These are phyloP conservation scores for Saxophila tyrrhenica DNA, from an alignment of 495 filamentous ascomycete species.

Conservation along the genomic window DNA sequence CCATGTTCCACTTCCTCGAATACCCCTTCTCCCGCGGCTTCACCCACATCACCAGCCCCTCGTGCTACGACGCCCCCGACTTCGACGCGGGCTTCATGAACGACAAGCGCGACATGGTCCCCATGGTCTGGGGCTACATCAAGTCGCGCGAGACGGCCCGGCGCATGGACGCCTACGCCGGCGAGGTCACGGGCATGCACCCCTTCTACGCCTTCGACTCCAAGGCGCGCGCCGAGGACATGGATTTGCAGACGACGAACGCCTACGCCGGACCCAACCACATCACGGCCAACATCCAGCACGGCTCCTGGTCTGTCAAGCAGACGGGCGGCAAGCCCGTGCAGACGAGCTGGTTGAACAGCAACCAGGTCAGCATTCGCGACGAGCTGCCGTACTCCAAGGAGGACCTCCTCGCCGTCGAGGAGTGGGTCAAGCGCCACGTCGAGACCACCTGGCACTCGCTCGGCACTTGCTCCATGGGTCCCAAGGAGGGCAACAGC, in stretches of 20 bases:
- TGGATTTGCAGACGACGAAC: conserved; percentile 64
- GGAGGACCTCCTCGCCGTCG: conserved; percentile 56
- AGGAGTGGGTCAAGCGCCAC: conserved; percentile 57
- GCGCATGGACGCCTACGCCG: conserved; percentile 66
- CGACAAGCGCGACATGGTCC: conserved; percentile 69
- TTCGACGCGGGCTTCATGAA: conserved; percentile 80
- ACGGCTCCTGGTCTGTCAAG: conserved; percentile 36
- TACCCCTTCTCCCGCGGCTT: conserved; percentile 71
- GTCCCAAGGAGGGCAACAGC: conserved; percentile 62
- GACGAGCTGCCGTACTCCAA: conserved; percentile 55
- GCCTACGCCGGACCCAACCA: conserved; percentile 64
- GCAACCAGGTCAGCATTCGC: conserved; percentile 42
- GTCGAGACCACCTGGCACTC: conserved; percentile 46
- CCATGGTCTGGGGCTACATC: conserved; percentile 80
- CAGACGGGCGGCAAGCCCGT: conserved; percentile 39
- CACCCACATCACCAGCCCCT: conserved; percentile 58
- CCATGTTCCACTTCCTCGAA: conserved; percentile 79
- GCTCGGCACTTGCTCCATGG: conserved; percentile 67
- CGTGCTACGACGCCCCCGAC: conserved; percentile 63
- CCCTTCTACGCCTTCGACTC: conserved; percentile 58
- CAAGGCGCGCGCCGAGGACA: conserved; percentile 54
- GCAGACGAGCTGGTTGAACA: conserved; percentile 36
- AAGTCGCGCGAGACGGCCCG: conserved; percentile 74
- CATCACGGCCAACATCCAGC: conserved; percentile 56
- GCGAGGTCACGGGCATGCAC: conserved; percentile 58